Conservation (phyloP, 2,329 filamentous ascomycete species). For the Cladosporium cucumerinum region DNA sequence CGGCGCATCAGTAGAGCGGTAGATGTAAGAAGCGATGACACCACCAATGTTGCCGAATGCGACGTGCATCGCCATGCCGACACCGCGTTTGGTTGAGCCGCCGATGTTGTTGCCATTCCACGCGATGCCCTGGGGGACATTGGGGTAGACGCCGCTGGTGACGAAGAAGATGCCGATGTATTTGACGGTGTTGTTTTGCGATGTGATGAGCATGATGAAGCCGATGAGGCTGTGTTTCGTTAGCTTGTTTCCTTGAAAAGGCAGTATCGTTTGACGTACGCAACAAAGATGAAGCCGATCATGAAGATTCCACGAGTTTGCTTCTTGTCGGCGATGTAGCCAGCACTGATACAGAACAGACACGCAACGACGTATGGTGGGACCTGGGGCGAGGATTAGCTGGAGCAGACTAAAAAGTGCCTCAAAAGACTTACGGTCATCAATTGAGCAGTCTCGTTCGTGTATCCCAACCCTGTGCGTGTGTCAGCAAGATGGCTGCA, state of each 20-base stretch:
- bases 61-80: slow-evolving; percentile 56
- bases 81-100: slow-evolving; percentile 53
- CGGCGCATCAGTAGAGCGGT: slow-evolving; percentile 1
- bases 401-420: neutral
- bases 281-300: slow-evolving; percentile 23
- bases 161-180: slow-evolving; percentile 33
- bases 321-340: slow-evolving; percentile 28
- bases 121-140: slow-evolving; percentile 55
- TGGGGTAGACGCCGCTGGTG: slow-evolving; percentile 43
- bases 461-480: slow-evolving; percentile 38
- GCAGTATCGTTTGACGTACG: slow-evolving; percentile 15
- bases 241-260: neutral
- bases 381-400: slow-evolving; percentile 23
- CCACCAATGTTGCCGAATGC: slow-evolving; percentile 42
- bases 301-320: slow-evolving; percentile 5
- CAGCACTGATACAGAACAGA: slow-evolving; percentile 23
- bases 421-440: slow-evolving; percentile 29
- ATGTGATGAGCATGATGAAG: slow-evolving; percentile 73
- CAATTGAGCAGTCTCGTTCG: slow-evolving; percentile 41
- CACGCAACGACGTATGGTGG: slow-evolving; percentile 39
- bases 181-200: slow-evolving; percentile 48
- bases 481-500: neutral
- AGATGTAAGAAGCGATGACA: neutral
- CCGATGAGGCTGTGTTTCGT: slow-evolving; percentile 51
- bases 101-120: slow-evolving; percentile 60